Evolutionary conservation across 495 filamentous ascomycete genomes (phyloP).

Genomic region (Delitschia confertaspora): DNA sequence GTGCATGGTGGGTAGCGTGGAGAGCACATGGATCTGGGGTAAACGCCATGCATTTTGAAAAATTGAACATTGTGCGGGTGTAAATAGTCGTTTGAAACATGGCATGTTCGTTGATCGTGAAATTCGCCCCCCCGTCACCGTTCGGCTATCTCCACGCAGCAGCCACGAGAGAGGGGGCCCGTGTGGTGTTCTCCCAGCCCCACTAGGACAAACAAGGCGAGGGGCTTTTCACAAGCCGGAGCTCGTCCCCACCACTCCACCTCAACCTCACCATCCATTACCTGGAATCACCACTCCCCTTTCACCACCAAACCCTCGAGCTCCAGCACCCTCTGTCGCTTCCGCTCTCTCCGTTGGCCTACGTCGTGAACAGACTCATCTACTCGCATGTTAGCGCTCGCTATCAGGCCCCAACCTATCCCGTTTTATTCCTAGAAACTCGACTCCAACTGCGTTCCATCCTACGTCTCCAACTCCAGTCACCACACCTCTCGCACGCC

Average conservation of each 20-base stretch:
- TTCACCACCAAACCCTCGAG: not conserved
- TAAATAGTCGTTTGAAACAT: not conserved
- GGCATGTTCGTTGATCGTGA: not conserved
- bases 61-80: not conserved
- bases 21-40: not conserved
- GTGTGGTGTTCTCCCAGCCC: not conserved
- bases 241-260: not conserved
- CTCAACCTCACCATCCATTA: not conserved
- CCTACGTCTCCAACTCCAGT: too few relatives aligned
- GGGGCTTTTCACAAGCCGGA: not conserved
- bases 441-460: too few relatives aligned
- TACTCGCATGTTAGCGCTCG: too few relatives aligned
- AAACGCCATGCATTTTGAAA: too few relatives aligned
- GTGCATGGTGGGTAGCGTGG: not conserved
- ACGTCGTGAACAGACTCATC: too few relatives aligned
- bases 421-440: too few relatives aligned
- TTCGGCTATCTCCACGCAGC: not conserved
- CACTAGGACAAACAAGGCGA: not conserved
- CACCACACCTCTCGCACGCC: too few relatives aligned
- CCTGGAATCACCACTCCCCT: not conserved
- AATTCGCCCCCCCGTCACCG: not conserved
- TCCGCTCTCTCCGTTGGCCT: conserved; percentile 5
- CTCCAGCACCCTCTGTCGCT: conserved; percentile 1
- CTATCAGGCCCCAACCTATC: too few relatives aligned
- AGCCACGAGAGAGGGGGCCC: too few relatives aligned